A percentile compares a stretch with the other conserved stretches of the same genome.
These are phyloP conservation scores for Suhomyces wounanorum DNA, from an alignment of 1,139 yeast genomes.

Conservation along the genomic window DNA sequence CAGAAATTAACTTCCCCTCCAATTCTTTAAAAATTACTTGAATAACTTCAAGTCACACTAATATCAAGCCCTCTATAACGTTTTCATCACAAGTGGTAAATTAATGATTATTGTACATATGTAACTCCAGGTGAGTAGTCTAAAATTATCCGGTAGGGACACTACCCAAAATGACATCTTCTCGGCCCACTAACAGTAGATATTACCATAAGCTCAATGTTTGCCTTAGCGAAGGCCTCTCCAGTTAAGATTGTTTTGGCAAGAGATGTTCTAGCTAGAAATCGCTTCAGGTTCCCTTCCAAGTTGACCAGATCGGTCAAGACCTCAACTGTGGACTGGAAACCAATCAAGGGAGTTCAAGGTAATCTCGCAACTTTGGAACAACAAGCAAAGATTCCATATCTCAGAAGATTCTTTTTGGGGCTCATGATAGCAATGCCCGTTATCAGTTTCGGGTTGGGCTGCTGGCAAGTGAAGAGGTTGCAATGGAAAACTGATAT, in stretches of 20 bases:
- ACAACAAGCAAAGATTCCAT: constrained; percentile 39
- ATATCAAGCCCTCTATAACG: no score
- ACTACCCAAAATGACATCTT: background rate
- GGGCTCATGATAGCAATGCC: constrained; percentile 83
- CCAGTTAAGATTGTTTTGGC: background rate
- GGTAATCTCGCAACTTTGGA: constrained; percentile 46
- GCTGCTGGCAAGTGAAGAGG: constrained; percentile 91
- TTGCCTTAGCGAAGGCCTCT: background rate
- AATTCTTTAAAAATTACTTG: no score
- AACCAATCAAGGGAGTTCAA: constrained; percentile 62
- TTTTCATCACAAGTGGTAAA: no score
- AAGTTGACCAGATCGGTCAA: constrained; percentile 30
- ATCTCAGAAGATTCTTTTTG: constrained; percentile 52
- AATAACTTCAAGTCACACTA: no score
- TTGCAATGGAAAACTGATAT: constrained; percentile 86
- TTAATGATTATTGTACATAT: no score
- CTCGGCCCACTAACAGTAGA: background rate
- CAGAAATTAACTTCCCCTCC: no score
- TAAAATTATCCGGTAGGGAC: background rate
- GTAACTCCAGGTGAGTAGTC: no score
- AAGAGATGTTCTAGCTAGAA: background rate
- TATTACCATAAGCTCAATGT: background rate
- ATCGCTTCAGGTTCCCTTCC: background rate
- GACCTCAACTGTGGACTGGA: constrained; percentile 83
- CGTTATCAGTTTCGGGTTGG: constrained; percentile 76